phyloP scores from a whole-genome alignment of 352 stramenopile species.

The Phytophthora agathidicida region DNA sequence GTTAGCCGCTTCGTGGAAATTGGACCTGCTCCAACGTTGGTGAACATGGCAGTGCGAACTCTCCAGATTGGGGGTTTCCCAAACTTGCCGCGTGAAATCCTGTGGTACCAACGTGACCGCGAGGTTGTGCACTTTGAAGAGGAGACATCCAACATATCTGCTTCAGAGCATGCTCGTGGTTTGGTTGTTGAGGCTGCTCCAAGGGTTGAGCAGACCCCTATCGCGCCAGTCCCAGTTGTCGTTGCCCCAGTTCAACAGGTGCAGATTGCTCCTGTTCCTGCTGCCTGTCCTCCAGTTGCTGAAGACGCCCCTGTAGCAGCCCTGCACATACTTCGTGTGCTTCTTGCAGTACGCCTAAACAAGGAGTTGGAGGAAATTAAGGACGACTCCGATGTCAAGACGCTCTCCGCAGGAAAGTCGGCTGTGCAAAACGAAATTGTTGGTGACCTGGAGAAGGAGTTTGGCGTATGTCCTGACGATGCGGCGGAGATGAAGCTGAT shows the following conservation, averaged over 20 bases:
- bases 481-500: constrained; percentile 77
- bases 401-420: constrained; percentile 82
- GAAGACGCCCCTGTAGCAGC: constrained; percentile 69
- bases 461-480: constrained; percentile 72
- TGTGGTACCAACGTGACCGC: constrained; percentile 87
- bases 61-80: constrained; percentile 74
- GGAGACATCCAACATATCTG: constrained; percentile 66
- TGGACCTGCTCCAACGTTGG: constrained; percentile 80
- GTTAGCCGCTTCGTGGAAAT: constrained; percentile 86
- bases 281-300: constrained; percentile 19
- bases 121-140: constrained; percentile 83
- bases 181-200: constrained; percentile 40
- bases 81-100: constrained; percentile 58
- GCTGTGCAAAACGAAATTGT: constrained; percentile 90
- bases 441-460: constrained; percentile 89
- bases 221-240: constrained; percentile 30
- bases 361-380: constrained; percentile 77
- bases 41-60: constrained; percentile 84
- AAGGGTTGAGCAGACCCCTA: constrained; percentile 37
- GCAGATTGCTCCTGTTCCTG: constrained; percentile 16
- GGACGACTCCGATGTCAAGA: constrained; percentile 79
- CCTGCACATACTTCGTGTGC: constrained; percentile 72
- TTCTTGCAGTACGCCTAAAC: constrained; percentile 80
- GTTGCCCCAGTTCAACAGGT: constrained; percentile 29
- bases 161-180: constrained; percentile 62